phyloP scores from a whole-genome alignment of 495 filamentous ascomycete species.

The Hypoxylon perforatum region DNA sequence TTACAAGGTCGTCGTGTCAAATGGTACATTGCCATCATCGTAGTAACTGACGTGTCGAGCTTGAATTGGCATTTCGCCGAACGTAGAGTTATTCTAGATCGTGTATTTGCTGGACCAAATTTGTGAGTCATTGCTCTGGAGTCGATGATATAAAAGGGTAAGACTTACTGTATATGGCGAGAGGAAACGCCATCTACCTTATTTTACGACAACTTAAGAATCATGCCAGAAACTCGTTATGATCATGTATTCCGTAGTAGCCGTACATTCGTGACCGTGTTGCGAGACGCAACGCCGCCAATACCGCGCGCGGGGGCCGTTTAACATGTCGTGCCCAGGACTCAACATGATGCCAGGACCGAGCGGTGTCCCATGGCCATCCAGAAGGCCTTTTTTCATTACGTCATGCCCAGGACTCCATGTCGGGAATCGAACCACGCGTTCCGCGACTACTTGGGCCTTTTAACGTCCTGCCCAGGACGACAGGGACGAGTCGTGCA shows the following conservation, averaged over 20 bases:
- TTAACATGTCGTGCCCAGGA: constrained; percentile 29
- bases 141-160: not conserved
- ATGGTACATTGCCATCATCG: constrained; percentile 13
- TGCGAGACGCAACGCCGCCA: constrained; percentile 8
- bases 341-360: constrained; percentile 19
- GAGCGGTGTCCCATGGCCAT: constrained; percentile 16
- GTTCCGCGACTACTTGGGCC: constrained; percentile 31
- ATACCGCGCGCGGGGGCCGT: not conserved
- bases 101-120: constrained; percentile 2
- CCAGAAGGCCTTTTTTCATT: constrained; percentile 32
- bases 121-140: constrained; percentile 1
- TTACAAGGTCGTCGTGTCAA: constrained; percentile 15
- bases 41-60: constrained; percentile 25
- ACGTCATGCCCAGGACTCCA: constrained; percentile 34
- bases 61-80: constrained; percentile 29
- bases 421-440: constrained; percentile 10
- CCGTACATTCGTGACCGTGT: constrained; percentile 23
- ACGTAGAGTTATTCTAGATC: constrained; percentile 33
- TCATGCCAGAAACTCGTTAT: constrained; percentile 20
- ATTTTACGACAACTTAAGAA: constrained; percentile 3
- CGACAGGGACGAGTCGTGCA: not conserved
- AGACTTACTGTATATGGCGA: constrained; percentile 31
- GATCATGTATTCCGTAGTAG: constrained; percentile 34
- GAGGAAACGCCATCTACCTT: constrained; percentile 28
- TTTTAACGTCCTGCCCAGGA: constrained; percentile 44